These are phyloP conservation scores for Fusarium sp. DNA, from an alignment of 2,329 filamentous ascomycete species.

Conservation along the genomic window DNA sequence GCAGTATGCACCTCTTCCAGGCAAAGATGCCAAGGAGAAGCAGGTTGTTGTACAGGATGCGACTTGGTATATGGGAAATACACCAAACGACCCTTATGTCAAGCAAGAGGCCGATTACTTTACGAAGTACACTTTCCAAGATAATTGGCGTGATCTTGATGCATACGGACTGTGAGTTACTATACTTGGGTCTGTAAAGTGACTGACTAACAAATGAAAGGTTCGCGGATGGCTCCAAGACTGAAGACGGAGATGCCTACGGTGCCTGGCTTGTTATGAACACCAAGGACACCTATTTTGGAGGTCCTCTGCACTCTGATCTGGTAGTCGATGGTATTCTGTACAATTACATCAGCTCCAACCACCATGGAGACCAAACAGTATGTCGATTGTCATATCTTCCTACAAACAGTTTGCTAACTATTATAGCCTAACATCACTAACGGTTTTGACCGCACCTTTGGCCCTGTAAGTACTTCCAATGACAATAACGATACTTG, in stretches of 20 bases:
- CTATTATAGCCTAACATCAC: slow-evolving; percentile 66
- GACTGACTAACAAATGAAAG: slow-evolving; percentile 28
- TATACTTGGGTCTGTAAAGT: accelerated
- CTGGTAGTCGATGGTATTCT: slow-evolving; percentile 73
- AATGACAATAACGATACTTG: background rate
- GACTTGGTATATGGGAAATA: slow-evolving; percentile 70
- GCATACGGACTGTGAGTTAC: slow-evolving; percentile 63
- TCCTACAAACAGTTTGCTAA: slow-evolving; percentile 1
- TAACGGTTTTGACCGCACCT: slow-evolving; percentile 72
- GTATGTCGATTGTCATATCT: slow-evolving; percentile 1
- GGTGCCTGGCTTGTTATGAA: slow-evolving; percentile 75
- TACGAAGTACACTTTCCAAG: slow-evolving; percentile 73
- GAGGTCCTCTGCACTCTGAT: slow-evolving; percentile 72
- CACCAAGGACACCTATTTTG: slow-evolving; percentile 71
- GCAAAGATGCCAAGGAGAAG: slow-evolving; percentile 52
- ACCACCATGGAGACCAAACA: slow-evolving; percentile 72
- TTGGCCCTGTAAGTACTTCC: slow-evolving; percentile 61
- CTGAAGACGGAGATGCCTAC: slow-evolving; percentile 63
- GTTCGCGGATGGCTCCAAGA: slow-evolving; percentile 55
- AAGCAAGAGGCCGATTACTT: slow-evolving; percentile 70
- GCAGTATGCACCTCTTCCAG: slow-evolving; percentile 62
- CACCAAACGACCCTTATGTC: slow-evolving; percentile 66
- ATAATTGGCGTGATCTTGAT: slow-evolving; percentile 68
- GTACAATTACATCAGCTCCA: slow-evolving; percentile 72
- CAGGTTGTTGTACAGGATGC: slow-evolving; percentile 70